phyloP scores from a whole-genome alignment of 768 basidiomycete species.

The Suillus placidus region DNA sequence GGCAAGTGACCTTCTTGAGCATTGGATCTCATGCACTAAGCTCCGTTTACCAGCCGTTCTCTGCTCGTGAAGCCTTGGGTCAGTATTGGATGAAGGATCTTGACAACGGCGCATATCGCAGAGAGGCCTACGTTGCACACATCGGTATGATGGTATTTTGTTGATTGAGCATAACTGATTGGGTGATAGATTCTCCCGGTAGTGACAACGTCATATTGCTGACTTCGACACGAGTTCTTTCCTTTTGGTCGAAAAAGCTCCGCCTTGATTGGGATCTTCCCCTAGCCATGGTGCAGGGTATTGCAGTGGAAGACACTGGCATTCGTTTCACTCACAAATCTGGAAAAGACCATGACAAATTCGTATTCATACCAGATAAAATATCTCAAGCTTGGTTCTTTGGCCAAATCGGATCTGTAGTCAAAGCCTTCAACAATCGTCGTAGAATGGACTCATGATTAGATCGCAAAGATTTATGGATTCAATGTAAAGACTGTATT shows the following conservation, averaged over 20 bases:
- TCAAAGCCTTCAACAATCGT: conserved; percentile 73
- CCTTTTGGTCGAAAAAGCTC: conserved; percentile 84
- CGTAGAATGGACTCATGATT: conserved; percentile 63
- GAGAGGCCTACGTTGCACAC: conserved; percentile 89
- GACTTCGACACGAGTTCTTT: conserved; percentile 76
- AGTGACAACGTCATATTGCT: conserved; percentile 81
- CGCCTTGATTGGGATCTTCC: conserved; percentile 91
- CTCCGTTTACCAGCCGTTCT: conserved; percentile 68
- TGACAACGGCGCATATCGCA: conserved; percentile 83
- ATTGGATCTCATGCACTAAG: neutral
- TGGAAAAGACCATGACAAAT: conserved; percentile 75
- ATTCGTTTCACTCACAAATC: conserved; percentile 84
- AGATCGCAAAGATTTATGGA: conserved; percentile 15
- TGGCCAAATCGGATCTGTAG: conserved; percentile 71
- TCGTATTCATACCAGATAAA: conserved; percentile 77
- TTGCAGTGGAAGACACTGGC: conserved; percentile 88
- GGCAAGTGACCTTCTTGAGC: conserved; percentile 47
- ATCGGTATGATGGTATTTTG: conserved; percentile 60
- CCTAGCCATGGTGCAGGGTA: conserved; percentile 81
- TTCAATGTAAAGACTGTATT: conserved; percentile 22
- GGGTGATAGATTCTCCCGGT: conserved; percentile 63
- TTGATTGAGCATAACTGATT: conserved; percentile 14
- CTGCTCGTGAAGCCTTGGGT: conserved; percentile 85
- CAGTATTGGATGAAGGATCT: conserved; percentile 98
- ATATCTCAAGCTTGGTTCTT: conserved; percentile 81